Percentiles rank a stretch among this genome's conserved stretches.
Evolutionary conservation across 352 stramenopile genomes (phyloP).

Genomic region (Peronospora belbahrii): DNA sequence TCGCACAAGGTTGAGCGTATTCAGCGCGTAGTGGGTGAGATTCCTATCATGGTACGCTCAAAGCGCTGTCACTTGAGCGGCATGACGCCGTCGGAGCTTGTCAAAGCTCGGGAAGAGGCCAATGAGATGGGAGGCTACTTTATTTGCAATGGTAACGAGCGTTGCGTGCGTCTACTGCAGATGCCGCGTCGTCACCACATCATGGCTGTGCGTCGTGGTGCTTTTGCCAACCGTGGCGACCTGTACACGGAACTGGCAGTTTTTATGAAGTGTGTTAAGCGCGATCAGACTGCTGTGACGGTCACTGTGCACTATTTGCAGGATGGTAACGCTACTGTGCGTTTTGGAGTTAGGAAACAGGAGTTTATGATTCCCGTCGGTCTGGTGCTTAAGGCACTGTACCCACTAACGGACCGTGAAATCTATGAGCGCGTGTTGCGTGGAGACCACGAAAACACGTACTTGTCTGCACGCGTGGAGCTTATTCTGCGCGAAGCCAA

Average conservation of each 20-base stretch:
- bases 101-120: constrained; percentile 87
- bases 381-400: constrained; percentile 95
- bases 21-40: constrained; percentile 87
- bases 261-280: constrained; percentile 93
- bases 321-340: constrained; percentile 93
- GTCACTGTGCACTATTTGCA: constrained; percentile 98
- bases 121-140: constrained; percentile 99
- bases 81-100: constrained; percentile 80
- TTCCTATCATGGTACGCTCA: constrained; percentile 97
- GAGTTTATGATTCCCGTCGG: constrained; percentile 98
- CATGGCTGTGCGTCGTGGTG: constrained; percentile 92
- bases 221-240: constrained; percentile 95
- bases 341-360: constrained; percentile 96
- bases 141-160: constrained; percentile 98
- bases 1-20: constrained; percentile 81
- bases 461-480: constrained; percentile 93
- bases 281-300: constrained; percentile 93
- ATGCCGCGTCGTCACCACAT: constrained; percentile 86
- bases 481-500: constrained; percentile 96
- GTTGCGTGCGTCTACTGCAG: constrained; percentile 96
- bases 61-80: constrained; percentile 92
- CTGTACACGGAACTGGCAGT: constrained; percentile 96
- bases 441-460: constrained; percentile 95
- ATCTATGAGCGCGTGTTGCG: constrained; percentile 96
- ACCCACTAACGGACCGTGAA: constrained; percentile 88